Conservation (phyloP, 495 filamentous ascomycete genomes). For the Penicillium lagena region DNA sequence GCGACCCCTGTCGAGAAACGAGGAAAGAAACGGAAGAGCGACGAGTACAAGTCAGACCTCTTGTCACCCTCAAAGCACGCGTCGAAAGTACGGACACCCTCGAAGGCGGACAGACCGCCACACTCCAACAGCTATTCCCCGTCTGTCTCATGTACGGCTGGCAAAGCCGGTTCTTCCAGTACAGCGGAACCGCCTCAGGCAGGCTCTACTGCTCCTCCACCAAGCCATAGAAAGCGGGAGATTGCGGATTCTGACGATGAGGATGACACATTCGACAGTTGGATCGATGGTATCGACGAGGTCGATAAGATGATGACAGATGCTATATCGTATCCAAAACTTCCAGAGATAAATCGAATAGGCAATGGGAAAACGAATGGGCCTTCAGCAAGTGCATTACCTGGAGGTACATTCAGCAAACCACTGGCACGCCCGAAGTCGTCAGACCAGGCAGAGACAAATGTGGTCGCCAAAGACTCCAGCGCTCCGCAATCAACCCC, state of each 20-base stretch:
- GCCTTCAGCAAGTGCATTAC: neutral
- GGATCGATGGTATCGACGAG: constrained; percentile 13
- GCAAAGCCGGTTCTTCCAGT: neutral
- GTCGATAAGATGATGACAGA: constrained; percentile 20
- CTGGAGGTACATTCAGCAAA: constrained; percentile 4
- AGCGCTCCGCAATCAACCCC: constrained; percentile 8
- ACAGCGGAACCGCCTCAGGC: constrained; percentile 1
- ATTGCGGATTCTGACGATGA: constrained; percentile 46
- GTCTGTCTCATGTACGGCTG: neutral
- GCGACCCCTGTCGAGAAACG: constrained; percentile 40
- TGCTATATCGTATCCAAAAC: constrained; percentile 22
- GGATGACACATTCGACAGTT: constrained; percentile 22
- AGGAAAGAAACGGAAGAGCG: constrained; percentile 68
- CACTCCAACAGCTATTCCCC: neutral
- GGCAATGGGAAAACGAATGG: constrained; percentile 2
- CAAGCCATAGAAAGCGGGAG: constrained; percentile 10
- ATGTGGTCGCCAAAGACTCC: neutral
- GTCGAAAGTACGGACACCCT: constrained; percentile 16
- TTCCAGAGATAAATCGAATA: constrained; percentile 16
- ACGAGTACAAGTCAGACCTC: constrained; percentile 52
- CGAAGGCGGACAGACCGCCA: constrained; percentile 1
- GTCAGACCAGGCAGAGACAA: constrained; percentile 5
- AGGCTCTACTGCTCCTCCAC: constrained; percentile 1
- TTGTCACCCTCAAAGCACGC: constrained; percentile 23
- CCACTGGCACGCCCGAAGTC: constrained; percentile 1